Evolutionary conservation across 768 basidiomycete genomes (phyloP).

Genomic region (Pleurotus salmoneostramineus): DNA sequence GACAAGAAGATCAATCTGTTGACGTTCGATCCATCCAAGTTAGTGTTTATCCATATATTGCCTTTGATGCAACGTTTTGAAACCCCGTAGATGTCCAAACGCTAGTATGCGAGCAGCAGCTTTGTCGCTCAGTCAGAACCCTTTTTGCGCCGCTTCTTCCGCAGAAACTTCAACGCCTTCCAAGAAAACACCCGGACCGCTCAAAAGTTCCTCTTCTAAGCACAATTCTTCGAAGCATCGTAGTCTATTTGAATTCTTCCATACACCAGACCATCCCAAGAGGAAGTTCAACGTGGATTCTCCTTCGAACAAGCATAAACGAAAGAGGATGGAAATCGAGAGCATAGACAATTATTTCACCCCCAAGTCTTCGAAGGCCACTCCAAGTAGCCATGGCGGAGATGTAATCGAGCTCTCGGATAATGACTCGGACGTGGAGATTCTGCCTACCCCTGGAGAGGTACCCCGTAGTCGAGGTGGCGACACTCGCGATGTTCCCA

Average conservation of each 20-base stretch:
- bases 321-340: not conserved
- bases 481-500: slow-evolving; percentile 3
- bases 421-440: slow-evolving; percentile 24
- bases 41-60: slow-evolving; percentile 11
- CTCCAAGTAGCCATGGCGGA: not conserved
- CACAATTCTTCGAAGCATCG: not conserved
- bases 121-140: not conserved
- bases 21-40: slow-evolving; percentile 77
- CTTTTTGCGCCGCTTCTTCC: not conserved
- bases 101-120: slow-evolving; percentile 8
- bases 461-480: slow-evolving; percentile 15
- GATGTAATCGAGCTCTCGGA: slow-evolving; percentile 7
- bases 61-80: not conserved
- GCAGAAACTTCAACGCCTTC: not conserved
- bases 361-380: not conserved
- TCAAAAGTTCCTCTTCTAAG: no score
- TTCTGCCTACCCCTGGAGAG: slow-evolving; percentile 12
- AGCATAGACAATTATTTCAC: not conserved
- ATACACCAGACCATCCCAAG: not conserved
- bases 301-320: not conserved
- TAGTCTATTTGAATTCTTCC: not conserved
- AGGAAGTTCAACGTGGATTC: not conserved
- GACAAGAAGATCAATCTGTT: slow-evolving; percentile 60
- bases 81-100: slow-evolving; percentile 19
- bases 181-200: not conserved